phyloP scores from a whole-genome alignment of 202 grass and related monocot species.

The Musa balbisiana region DNA sequence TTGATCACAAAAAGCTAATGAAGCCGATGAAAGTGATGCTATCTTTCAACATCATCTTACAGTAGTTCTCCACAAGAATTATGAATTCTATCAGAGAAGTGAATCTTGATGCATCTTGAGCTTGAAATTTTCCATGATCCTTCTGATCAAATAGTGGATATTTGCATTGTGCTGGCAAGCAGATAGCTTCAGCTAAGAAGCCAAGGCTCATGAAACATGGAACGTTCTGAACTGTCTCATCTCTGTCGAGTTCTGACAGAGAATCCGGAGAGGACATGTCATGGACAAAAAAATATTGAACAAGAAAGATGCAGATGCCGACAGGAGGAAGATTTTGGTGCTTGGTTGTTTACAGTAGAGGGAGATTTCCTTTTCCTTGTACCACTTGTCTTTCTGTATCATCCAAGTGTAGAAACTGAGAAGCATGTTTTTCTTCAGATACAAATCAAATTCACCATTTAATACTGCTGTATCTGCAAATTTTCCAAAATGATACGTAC shows the following conservation, averaged over 20 bases:
- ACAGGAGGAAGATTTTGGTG: not conserved
- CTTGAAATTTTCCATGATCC: not conserved
- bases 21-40: not conserved
- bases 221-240: not conserved
- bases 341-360: not conserved
- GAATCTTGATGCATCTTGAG: not conserved
- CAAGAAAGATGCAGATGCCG: not conserved
- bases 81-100: not conserved
- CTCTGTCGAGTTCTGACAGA: not conserved
- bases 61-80: not conserved
- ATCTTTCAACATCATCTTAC: not conserved
- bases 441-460: no score
- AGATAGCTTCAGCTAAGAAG: conserved; percentile 1
- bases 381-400: no score
- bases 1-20: not conserved
- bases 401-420: no score
- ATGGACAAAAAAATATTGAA: not conserved
- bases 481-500: no score
- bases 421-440: no score
- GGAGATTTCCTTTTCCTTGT: not conserved
- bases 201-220: not conserved
- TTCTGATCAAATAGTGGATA: not conserved
- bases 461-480: no score
- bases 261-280: no score
- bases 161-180: not conserved